Percentiles rank a stretch among this genome's conserved stretches.
Conservation (phyloP, 108 stramenopile species). For the Nitzschia sp. region DNA sequence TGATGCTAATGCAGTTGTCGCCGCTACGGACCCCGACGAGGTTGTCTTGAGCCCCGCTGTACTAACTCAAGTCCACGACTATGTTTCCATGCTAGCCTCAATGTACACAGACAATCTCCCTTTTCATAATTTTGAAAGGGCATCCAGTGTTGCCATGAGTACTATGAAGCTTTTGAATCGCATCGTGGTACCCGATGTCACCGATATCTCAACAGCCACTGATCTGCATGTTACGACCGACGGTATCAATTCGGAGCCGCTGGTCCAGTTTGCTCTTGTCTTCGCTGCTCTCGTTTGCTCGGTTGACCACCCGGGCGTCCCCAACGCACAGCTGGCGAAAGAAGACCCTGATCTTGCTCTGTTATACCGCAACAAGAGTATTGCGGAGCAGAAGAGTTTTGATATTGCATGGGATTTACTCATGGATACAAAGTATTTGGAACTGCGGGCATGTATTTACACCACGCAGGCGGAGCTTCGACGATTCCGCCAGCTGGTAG, state of each 20-base stretch:
- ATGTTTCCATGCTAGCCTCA: conserved; percentile 1
- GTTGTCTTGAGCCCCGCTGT: conserved; percentile 10
- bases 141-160: conserved; percentile 29
- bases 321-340: conserved; percentile 36
- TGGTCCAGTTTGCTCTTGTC: conserved; percentile 43
- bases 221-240: conserved; percentile 31
- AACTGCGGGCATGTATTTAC: conserved; percentile 37
- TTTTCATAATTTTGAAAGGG: conserved; percentile 32
- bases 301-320: conserved; percentile 43
- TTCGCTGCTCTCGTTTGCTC: conserved; percentile 59
- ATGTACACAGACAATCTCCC: conserved; percentile 14
- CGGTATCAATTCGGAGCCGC: conserved; percentile 37
- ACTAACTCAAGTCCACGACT: conserved; percentile 2
- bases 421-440: conserved; percentile 22
- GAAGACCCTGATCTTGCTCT: conserved; percentile 39
- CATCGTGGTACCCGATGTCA: conserved; percentile 4
- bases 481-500: conserved; percentile 38
- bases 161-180: conserved; percentile 24
- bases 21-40: background rate
- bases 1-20: background rate
- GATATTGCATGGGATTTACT: conserved; percentile 52
- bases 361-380: conserved; percentile 20
- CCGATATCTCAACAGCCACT: background rate
- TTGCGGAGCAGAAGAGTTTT: conserved; percentile 38
- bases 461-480: conserved; percentile 25